These are phyloP conservation scores for Colletotrichum zoysiae DNA, from an alignment of 2,329 filamentous ascomycete species.

Conservation along the genomic window DNA sequence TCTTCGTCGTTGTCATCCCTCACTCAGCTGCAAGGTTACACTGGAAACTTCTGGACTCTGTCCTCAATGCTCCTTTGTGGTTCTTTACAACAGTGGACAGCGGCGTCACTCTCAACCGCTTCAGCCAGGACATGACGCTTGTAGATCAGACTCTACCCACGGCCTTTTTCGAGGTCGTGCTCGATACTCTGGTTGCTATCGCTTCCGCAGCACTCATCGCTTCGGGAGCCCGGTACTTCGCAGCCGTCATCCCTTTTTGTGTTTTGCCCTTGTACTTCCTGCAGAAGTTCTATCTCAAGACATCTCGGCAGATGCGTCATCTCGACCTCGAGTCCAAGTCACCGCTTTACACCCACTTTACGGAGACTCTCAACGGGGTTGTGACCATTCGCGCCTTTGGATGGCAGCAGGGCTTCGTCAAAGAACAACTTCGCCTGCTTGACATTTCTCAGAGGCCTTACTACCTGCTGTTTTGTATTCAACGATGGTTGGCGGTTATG, in stretches of 20 bases:
- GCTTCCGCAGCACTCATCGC: constrained; percentile 37
- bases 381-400: constrained; percentile 67
- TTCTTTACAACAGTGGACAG: constrained; percentile 45
- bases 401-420: constrained; percentile 59
- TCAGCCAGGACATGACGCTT: constrained; percentile 47
- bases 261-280: constrained; percentile 46
- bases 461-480: constrained; percentile 68
- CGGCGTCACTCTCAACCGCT: constrained; percentile 44
- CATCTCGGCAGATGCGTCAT: constrained; percentile 57
- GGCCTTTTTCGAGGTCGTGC: constrained; percentile 44
- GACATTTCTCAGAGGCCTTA: constrained; percentile 68
- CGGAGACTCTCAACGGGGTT: constrained; percentile 62
- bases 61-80: constrained; percentile 33
- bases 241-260: constrained; percentile 47
- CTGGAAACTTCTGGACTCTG: constrained; percentile 19
- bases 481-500: constrained; percentile 68
- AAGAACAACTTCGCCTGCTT: constrained; percentile 61
- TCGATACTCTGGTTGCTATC: constrained; percentile 41
- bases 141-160: constrained; percentile 45
- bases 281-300: constrained; percentile 56
- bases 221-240: constrained; percentile 47
- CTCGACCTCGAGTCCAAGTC: constrained; percentile 58
- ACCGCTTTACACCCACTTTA: constrained; percentile 53
- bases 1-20: constrained; percentile 31
- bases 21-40: constrained; percentile 19